Evolutionary conservation across 2,329 filamentous ascomycete species (phyloP), one percentile per base, ranked within the genome.

Genomic region (Fusarium secorum): DNA sequence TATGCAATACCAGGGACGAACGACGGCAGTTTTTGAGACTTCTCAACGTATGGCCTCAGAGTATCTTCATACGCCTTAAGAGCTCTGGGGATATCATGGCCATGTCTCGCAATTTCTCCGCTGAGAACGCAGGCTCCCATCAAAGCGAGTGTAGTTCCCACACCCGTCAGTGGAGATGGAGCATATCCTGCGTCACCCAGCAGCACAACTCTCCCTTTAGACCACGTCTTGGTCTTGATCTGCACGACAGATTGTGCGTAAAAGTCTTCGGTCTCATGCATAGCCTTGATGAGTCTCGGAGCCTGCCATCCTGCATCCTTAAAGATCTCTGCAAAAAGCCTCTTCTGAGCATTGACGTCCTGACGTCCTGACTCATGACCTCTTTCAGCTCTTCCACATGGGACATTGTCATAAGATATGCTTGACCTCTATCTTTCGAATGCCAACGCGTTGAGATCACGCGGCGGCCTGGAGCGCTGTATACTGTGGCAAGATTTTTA

Each of bases 161-260:
- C 82, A 1, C 86, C 86, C 0, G 83, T 84, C 11, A 83, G 66
- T 5, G 82, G 81, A 1, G 83, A 83, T 0, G 84, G 83, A 26
- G 80, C 82, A 68, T 84, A 84, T 4, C 77, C 85, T 20, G 86
- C 84, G 64, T 89, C 86, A 8, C 85, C 86, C 0, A 88, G 55
- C 1, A 86, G 74, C 0, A 81, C 81, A 11, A 86, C 82, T n/a
- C 75, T 54, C 6, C 77, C 81, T 8, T 76, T 77, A 20, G 70
- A 78, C 78, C 81, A 81, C 6, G 52, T 73, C 4, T 78, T 72
- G 56, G 80, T 72, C 44, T 80, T 81, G 22, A 89, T 80, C 51
- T 84, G 82, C 0, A 78, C 83, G 7, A 85, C 68, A 10, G 80
- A 71, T 35, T 83, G 76, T 46, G 77, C 79, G 71, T 87, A 86